Conservation (phyloP, 2,329 filamentous ascomycete species). For the Ophiostoma australiae region DNA sequence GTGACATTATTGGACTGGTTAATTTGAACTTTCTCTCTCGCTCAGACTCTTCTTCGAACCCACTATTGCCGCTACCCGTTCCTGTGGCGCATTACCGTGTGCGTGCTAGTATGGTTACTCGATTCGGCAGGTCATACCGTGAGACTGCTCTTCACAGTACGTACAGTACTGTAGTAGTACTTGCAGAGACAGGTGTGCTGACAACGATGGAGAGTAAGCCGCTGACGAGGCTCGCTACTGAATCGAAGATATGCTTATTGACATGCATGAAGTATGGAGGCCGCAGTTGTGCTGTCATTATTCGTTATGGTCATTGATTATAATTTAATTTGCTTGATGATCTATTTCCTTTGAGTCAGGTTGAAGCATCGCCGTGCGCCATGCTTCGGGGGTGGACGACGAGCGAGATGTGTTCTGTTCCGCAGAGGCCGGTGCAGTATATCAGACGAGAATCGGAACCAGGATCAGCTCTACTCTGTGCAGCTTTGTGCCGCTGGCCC, state of each 20-base stretch:
- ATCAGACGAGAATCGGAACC: not conserved
- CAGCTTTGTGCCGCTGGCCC: not conserved
- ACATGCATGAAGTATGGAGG: not conserved
- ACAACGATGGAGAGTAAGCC: not conserved
- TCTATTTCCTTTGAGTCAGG: too few relatives aligned
- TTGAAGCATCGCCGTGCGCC: too few relatives aligned
- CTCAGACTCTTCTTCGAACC: not conserved
- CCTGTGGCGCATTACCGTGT: slow-evolving; percentile 12
- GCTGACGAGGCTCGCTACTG: not conserved
- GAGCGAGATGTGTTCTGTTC: not conserved
- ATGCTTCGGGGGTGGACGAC: too few relatives aligned
- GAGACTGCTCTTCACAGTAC: not conserved
- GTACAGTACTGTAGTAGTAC: too few relatives aligned
- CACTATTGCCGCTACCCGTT: slow-evolving; percentile 19
- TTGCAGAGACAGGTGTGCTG: too few relatives aligned
- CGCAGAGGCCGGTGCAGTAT: too few relatives aligned
- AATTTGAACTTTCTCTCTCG: not conserved
- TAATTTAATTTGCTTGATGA: too few relatives aligned
- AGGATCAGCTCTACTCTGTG: not conserved
- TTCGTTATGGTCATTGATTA: not conserved
- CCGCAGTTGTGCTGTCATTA: not conserved
- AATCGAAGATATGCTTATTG: not conserved
- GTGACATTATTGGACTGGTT: not conserved
- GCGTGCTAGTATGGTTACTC: slow-evolving; percentile 14
- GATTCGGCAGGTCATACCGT: slow-evolving; percentile 25